Percentiles rank a stretch among this genome's conserved stretches.
Conservation (phyloP, 2,329 filamentous ascomycete species). For the Aspergillus latus region DNA sequence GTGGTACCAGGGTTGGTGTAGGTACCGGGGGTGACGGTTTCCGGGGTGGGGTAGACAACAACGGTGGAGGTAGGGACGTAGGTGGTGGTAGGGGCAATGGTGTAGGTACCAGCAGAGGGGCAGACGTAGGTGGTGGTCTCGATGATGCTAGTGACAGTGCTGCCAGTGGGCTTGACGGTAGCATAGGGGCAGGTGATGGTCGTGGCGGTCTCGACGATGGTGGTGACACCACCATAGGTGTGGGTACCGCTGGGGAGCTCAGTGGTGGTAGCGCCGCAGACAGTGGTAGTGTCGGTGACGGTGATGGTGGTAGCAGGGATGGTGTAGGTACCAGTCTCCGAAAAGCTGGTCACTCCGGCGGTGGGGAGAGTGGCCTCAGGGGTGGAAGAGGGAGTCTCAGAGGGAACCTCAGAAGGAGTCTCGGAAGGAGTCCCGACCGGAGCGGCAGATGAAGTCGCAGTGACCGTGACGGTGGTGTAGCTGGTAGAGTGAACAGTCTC, state of each 20-base stretch:
- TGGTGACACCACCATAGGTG: conserved; percentile 72
- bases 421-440: conserved; percentile 13
- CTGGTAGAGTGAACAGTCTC: conserved; percentile 19
- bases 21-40: conserved; percentile 66
- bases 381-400: conserved; percentile 17
- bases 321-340: conserved; percentile 71
- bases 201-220: conserved; percentile 64
- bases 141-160: conserved; percentile 65
- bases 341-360: conserved; percentile 53
- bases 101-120: conserved; percentile 73
- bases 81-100: conserved; percentile 68
- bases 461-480: conserved; percentile 21
- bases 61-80: conserved; percentile 55
- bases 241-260: conserved; percentile 63
- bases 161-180: conserved; percentile 58
- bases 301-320: conserved; percentile 71
- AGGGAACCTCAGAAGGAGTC: conserved; percentile 11
- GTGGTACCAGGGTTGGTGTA: conserved; percentile 69
- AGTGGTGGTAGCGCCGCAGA: conserved; percentile 64
- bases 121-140: conserved; percentile 70
- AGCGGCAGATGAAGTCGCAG: not conserved
- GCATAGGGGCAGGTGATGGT: conserved; percentile 71
- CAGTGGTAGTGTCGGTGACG: conserved; percentile 65
- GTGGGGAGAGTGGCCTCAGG: conserved; percentile 44
- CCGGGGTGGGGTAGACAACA: conserved; percentile 63